A percentile compares a stretch with the other conserved stretches of the same genome.
These are phyloP conservation scores for Helenozyma rhizophorensis DNA, from an alignment of 805 yeast species.

Conservation along the genomic window DNA sequence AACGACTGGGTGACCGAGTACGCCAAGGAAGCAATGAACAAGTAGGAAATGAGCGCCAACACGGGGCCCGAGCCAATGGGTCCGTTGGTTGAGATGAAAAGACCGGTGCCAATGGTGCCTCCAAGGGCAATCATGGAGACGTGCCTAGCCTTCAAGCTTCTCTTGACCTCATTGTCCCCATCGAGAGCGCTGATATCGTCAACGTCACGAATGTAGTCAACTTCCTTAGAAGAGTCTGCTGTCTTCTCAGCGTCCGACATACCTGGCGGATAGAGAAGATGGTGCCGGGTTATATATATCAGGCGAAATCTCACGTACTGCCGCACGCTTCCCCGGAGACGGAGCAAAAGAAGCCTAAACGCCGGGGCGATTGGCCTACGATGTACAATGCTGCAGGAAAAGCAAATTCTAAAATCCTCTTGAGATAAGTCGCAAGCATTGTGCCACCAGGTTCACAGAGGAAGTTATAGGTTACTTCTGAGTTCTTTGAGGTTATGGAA, in stretches of 20 bases:
- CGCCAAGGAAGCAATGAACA: conserved; percentile 63
- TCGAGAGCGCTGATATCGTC: conserved; percentile 11
- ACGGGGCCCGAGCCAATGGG: conserved; percentile 69
- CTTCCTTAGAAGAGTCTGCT: conserved; percentile 14
- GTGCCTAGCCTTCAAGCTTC: conserved; percentile 63
- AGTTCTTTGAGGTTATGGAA: no score
- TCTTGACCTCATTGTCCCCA: conserved; percentile 39
- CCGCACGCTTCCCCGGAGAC: no score
- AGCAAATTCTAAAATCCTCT: no score
- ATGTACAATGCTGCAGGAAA: no score
- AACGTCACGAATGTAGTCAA: conserved; percentile 17
- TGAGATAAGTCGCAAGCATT: no score
- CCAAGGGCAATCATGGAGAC: conserved; percentile 75
- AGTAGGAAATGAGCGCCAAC: conserved; percentile 56
- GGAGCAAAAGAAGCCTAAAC: no score
- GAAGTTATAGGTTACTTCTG: no score
- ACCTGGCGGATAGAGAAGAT: no score
- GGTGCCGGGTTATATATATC: no score
- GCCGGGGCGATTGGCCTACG: no score
- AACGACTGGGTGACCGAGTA: conserved; percentile 65
- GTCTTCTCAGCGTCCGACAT: conserved; percentile 15
- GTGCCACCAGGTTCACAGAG: no score
- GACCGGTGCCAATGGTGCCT: conserved; percentile 77
- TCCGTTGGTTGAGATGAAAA: conserved; percentile 60
- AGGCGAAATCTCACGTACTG: no score